Evolutionary conservation across 1,284 basidiomycete species (phyloP), one percentile per base, ranked within the genome.

Genomic region (Stygiomarasmius scandens): DNA sequence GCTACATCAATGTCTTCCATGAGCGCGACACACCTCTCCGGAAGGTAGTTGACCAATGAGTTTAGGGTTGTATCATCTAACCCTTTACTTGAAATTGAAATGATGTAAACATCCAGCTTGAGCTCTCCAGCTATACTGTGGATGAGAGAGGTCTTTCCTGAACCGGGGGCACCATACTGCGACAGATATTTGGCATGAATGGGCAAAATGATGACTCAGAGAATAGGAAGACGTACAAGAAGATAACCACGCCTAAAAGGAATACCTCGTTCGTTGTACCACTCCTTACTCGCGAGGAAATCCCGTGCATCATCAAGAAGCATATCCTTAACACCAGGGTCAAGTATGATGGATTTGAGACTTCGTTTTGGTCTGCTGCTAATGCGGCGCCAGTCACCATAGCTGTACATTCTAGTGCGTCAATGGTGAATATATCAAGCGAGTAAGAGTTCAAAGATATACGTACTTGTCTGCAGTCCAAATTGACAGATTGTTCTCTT

Each of bases 1-100:
- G 87, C 87, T 2, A 85, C 89, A 61, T 92, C 89, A 57, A 92
- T 87, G 65, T 91, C 91, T 70, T 93, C 91, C 81, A 93, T 89
- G 20, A 93, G 74, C 0, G 88, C 84, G 56, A 93, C 87, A 62
- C 85, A 89, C 61, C 81, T 77, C 52, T 84, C 78, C 44, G 91
- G 90, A 1, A 93, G 78, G 5, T 81, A 77, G 10, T 81, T 78
- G 57, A 92, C 84, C 36, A 92, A 74, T 25, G 83, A 77, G 47
- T 74, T 77, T 25, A 93, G 79, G 5, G 72, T 68, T 0, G 76
- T 74, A 66, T 94, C 92, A 66, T 92, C 89, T 56, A 94, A 70
- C 10, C 85, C 85, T 3, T 75, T 68, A n/a, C 84, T 80, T 1
- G 89, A 86, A n/a, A 93, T 79, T 0, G 88, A 87, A 43, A 93